Percentiles rank a stretch among this genome's conserved stretches.
phyloP scores from a whole-genome alignment of 306 rosid species.

The Glycyrrhiza uralensis region DNA sequence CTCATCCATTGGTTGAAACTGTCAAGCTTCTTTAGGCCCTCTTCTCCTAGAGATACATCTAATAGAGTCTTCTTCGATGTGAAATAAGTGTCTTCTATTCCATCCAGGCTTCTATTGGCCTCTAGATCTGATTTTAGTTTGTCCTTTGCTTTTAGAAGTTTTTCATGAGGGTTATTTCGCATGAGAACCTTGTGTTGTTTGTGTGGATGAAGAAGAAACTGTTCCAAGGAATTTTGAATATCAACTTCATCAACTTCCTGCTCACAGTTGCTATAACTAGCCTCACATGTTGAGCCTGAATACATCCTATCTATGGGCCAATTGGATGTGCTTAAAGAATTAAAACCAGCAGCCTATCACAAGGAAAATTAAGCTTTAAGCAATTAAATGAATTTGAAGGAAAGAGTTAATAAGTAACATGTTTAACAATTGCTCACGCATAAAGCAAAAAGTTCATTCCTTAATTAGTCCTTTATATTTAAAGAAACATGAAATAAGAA shows the following conservation, averaged over 20 bases:
- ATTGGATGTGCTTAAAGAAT: conserved; percentile 26
- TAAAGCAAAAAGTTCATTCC: not conserved
- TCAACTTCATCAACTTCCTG: conserved; percentile 38
- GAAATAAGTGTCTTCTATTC: conserved; percentile 32
- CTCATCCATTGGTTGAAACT: conserved; percentile 89
- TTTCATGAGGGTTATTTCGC: conserved; percentile 34
- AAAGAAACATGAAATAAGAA: conserved; percentile 4
- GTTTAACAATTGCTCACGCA: not conserved
- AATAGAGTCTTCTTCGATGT: conserved; percentile 39
- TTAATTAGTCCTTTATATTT: not conserved
- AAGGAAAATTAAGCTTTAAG: conserved; percentile 23
- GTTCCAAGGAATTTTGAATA: conserved; percentile 32
- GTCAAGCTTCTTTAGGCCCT: conserved; percentile 66
- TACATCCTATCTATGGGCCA: conserved; percentile 43
- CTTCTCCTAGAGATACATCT: conserved; percentile 43
- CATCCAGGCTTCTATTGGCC: conserved; percentile 40
- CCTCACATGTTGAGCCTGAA: conserved; percentile 28
- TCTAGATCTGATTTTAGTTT: conserved; percentile 37
- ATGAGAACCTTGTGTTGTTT: conserved; percentile 26
- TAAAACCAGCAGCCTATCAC: conserved; percentile 43
- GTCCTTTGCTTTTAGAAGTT: conserved; percentile 30
- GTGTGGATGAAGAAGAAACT: conserved; percentile 23
- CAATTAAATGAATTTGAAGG: conserved; percentile 14
- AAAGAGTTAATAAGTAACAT: not conserved
- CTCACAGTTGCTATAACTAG: conserved; percentile 28